Percentiles rank a stretch among this genome's conserved stretches.
These are phyloP conservation scores for Lyophyllum shimeji DNA, from an alignment of 768 basidiomycete genomes.

Conservation along the genomic window DNA sequence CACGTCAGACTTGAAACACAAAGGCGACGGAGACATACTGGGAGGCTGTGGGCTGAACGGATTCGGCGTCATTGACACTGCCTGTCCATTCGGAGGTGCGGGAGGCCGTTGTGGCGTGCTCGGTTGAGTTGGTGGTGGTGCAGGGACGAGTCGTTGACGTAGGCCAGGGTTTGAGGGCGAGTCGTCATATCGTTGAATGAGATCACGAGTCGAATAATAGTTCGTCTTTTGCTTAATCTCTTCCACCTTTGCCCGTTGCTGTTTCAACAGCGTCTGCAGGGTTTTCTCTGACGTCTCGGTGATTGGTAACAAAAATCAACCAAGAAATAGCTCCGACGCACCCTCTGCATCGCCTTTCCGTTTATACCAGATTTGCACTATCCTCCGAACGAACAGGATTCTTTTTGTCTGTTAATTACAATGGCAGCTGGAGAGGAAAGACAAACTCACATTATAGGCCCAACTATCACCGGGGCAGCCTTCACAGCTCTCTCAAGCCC, in stretches of 20 bases:
- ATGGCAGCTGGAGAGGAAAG: neutral
- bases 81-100: conserved; percentile 21
- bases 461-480: conserved; percentile 61
- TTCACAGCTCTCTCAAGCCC: conserved; percentile 43
- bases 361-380: conserved; percentile 83
- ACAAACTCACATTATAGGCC: conserved; percentile 73
- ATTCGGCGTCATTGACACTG: conserved; percentile 7
- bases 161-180: conserved; percentile 37
- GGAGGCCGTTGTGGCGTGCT: conserved; percentile 25
- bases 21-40: conserved; percentile 4
- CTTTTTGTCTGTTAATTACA: conserved; percentile 30
- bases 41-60: conserved; percentile 4
- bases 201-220: conserved; percentile 87
- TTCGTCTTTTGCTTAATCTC: conserved; percentile 99
- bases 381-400: conserved; percentile 73
- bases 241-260: conserved; percentile 84
- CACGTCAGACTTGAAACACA: neutral
- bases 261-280: conserved; percentile 67
- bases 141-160: conserved; percentile 37
- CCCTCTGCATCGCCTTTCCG: conserved; percentile 82
- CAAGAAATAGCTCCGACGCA: conserved; percentile 26
- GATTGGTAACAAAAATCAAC: too few species aligned
- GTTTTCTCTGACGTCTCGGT: conserved; percentile 61
- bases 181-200: conserved; percentile 90
- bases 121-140: conserved; percentile 12